These are phyloP conservation scores for Claviceps sp. DNA, from an alignment of 2,329 filamentous ascomycete genomes.

Conservation along the genomic window DNA sequence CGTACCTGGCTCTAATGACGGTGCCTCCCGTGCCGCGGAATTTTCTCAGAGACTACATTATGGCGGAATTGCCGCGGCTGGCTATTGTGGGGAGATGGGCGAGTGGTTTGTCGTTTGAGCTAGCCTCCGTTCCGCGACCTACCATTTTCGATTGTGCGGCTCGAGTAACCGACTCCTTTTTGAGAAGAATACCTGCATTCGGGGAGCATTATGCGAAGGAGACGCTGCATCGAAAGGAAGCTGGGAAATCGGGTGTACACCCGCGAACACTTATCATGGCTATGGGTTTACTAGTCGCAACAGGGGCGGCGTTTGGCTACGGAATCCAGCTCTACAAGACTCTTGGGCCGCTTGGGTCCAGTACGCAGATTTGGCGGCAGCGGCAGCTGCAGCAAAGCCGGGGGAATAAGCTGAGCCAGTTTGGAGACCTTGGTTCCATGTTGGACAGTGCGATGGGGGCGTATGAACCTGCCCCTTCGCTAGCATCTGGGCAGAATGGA, in stretches of 20 bases:
- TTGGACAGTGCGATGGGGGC: conserved; percentile 22
- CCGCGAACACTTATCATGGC: conserved; percentile 19
- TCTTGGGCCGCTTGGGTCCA: conserved; percentile 31
- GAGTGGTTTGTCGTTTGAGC: conserved; percentile 10
- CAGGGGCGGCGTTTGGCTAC: conserved; percentile 26
- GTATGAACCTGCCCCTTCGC: conserved; percentile 7
- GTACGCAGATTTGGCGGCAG: conserved; percentile 28
- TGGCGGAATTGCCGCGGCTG: conserved; percentile 17
- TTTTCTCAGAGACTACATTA: conserved; percentile 28
- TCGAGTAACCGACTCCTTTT: conserved; percentile 21
- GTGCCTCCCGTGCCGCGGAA: conserved; percentile 30
- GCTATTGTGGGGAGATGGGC: conserved; percentile 18
- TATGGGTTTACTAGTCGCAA: conserved; percentile 18
- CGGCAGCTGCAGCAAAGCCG: conserved; percentile 14
- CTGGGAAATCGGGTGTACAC: conserved; percentile 19
- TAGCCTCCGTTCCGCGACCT: conserved; percentile 2
- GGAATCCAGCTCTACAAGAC: conserved; percentile 26
- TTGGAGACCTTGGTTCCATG: conserved; percentile 35
- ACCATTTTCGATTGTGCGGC: conserved; percentile 14
- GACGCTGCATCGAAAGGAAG: conserved; percentile 23
- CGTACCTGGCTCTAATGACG: conserved; percentile 65
- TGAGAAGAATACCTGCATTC: conserved; percentile 22
- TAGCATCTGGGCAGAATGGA: conserved; percentile 6
- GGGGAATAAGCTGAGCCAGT: conserved; percentile 23
- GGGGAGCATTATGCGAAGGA: conserved; percentile 23